Evolutionary conservation across 306 rosid species (phyloP), one percentile per base, ranked within the genome.

Genomic region (Prunus kanzakura): DNA sequence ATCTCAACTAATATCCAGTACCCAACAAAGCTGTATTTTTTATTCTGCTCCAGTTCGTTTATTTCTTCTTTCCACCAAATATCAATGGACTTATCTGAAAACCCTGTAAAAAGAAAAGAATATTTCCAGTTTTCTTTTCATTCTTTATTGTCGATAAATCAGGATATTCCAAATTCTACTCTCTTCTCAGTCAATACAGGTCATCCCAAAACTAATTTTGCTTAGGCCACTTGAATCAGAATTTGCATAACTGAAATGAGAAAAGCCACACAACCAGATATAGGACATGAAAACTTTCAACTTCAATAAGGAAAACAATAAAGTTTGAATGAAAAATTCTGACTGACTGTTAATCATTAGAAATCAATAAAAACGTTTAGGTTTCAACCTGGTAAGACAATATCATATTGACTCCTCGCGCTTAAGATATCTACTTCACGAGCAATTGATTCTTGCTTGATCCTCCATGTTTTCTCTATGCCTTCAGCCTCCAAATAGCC

Each of bases 401-500:
- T 86, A 79, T 95, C 98, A 67, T 78, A 86, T 80, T 89, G 97
- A 46, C 85, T 92, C 74, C 91, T 84, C 69, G 84, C 76, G 80
- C 93, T 89, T 73, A 70, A 75, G 77, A 89, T 84, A 79, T 88
- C 96, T 64, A 92, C 97, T 87, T 87, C 97, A 6, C 20, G 75
- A 46, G 86, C 83, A 81, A 95, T 85, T 20, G 88, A 72, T 64
- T 87, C 93, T 70, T 95, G 98, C 79, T 79, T 95, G 73, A 89
- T 75, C 80, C 88, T 88, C 87, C 89, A 88, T 7, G 97, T 88
- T 83, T 90, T 90, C 89, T 92, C 98, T 68, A 90, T 50, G 29
- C 97, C 98, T 82, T 92, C 97, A 62, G 90, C 45, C 89, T 90
- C 97, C 78, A 95, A 81, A 82, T 75, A 92, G 62, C 97, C 97